phyloP scores from a whole-genome alignment of 192 early-diverging fungal genomes.

The Coemansia javaensis region DNA sequence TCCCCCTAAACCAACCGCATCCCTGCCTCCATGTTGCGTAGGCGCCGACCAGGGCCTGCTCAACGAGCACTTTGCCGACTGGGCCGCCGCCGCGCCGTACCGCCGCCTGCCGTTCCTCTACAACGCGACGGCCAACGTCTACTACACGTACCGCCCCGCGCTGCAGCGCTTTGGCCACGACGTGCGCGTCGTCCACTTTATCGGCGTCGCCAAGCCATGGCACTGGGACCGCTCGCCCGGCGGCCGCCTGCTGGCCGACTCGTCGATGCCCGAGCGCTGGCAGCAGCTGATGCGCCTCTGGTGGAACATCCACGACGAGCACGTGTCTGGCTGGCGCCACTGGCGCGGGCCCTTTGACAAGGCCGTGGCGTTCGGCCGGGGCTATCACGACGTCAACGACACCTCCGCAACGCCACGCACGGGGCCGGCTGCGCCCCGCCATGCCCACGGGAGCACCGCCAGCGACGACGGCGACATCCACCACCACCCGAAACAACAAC shows the following conservation, averaged over 20 bases:
- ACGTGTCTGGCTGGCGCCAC: conserved; percentile 48
- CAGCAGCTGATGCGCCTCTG: conserved; percentile 58
- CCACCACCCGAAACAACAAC: too few relatives aligned
- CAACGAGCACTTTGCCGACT: conserved; percentile 79
- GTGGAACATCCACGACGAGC: conserved; percentile 69
- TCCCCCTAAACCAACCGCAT: too few relatives aligned
- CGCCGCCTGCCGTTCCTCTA: conserved; percentile 82
- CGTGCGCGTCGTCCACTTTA: conserved; percentile 84
- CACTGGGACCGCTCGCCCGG: conserved; percentile 62
- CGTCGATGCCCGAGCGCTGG: conserved; percentile 44
- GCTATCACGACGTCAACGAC: conserved; percentile 36
- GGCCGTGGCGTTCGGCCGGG: conserved; percentile 31
- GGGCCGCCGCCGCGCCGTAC: conserved; percentile 57
- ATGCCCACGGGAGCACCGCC: neutral
- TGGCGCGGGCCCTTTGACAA: conserved; percentile 42
- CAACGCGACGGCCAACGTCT: conserved; percentile 58
- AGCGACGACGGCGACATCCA: neutral
- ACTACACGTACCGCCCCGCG: conserved; percentile 70
- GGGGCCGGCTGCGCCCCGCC: neutral
- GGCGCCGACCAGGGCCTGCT: conserved; percentile 94
- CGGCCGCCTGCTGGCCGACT: conserved; percentile 47
- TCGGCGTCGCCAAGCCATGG: conserved; percentile 89
- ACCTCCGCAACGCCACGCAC: neutral
- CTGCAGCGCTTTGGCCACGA: conserved; percentile 65
- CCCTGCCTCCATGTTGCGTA: conserved; percentile 12